Evolutionary conservation across 2,329 filamentous ascomycete species (phyloP).

Genomic region (Cladophialophora carrionii): DNA sequence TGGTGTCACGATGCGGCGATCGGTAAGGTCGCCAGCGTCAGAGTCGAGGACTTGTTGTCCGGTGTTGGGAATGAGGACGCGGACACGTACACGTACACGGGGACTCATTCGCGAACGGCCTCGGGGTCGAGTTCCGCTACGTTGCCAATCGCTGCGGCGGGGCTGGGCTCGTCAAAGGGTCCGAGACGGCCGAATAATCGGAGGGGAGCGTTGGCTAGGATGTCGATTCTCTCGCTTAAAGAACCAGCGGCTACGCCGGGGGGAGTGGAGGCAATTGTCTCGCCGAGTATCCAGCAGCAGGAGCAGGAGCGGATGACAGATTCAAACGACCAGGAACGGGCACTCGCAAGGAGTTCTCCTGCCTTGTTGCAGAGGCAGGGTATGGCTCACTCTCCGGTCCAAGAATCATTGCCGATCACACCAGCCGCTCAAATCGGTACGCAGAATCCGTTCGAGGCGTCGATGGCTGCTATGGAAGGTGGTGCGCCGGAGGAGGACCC

Average conservation of each 20-base stretch:
- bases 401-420: slow-evolving; percentile 10
- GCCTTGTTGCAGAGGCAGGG: not conserved
- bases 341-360: not conserved
- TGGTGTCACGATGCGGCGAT: slow-evolving; percentile 32
- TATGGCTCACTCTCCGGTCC: not conserved
- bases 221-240: slow-evolving; percentile 35
- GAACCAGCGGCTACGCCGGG: slow-evolving; percentile 4
- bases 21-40: slow-evolving; percentile 28
- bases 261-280: not conserved
- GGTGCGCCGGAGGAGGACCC: not conserved
- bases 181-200: slow-evolving; percentile 36
- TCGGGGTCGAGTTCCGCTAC: slow-evolving; percentile 24
- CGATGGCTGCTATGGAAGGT: not conserved
- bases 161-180: slow-evolving; percentile 12
- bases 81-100: too few species aligned
- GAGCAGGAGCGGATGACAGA: not conserved
- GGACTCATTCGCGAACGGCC: slow-evolving; percentile 21
- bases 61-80: not conserved
- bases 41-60: slow-evolving; percentile 25
- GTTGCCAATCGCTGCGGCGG: slow-evolving; percentile 10
- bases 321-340: not conserved
- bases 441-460: slow-evolving; percentile 18
- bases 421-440: slow-evolving; percentile 1
- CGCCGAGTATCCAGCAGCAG: not conserved
- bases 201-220: slow-evolving; percentile 36